A percentile compares a stretch with the other conserved stretches of the same genome.
Conservation (phyloP, 495 filamentous ascomycete genomes). For the Neurospora sp. region DNA sequence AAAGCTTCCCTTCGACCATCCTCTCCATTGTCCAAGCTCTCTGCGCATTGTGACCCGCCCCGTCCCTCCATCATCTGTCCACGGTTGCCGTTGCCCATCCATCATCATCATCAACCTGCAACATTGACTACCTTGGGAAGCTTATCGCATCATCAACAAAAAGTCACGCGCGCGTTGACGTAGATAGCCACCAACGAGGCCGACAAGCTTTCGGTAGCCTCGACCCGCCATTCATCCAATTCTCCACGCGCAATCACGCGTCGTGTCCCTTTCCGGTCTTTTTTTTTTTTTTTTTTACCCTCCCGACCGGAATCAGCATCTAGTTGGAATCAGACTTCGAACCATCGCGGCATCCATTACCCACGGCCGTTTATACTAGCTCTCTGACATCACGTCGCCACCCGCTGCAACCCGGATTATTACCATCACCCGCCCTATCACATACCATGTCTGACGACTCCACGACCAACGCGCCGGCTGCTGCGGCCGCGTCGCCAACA, state of each 20-base stretch:
- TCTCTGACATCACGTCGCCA: slow-evolving; percentile 21
- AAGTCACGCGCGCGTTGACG: slow-evolving; percentile 1
- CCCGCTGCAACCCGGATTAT: neutral
- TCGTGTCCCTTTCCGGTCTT: neutral
- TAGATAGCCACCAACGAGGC: neutral
- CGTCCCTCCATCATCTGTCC: neutral
- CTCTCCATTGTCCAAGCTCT: slow-evolving; percentile 10
- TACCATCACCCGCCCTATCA: neutral
- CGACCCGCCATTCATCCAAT: neutral
- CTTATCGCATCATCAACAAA: neutral
- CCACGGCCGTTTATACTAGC: neutral
- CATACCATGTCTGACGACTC: slow-evolving; percentile 15
- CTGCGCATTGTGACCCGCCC: slow-evolving; percentile 16
- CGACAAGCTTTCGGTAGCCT: neutral
- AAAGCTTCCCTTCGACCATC: slow-evolving; percentile 20
- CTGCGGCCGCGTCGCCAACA: slow-evolving; percentile 5
- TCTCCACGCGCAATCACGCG: neutral
- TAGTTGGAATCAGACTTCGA: neutral
- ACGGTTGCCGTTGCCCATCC: neutral
- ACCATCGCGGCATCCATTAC: slow-evolving; percentile 16
- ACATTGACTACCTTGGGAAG: neutral
- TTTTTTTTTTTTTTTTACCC: neutral
- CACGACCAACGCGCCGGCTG: slow-evolving; percentile 5
- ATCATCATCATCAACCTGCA: neutral
- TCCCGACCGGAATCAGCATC: neutral